Percentiles rank a stretch among this genome's conserved stretches.
phyloP scores from a whole-genome alignment of 441 rosid species.

The Populus hybrid region DNA sequence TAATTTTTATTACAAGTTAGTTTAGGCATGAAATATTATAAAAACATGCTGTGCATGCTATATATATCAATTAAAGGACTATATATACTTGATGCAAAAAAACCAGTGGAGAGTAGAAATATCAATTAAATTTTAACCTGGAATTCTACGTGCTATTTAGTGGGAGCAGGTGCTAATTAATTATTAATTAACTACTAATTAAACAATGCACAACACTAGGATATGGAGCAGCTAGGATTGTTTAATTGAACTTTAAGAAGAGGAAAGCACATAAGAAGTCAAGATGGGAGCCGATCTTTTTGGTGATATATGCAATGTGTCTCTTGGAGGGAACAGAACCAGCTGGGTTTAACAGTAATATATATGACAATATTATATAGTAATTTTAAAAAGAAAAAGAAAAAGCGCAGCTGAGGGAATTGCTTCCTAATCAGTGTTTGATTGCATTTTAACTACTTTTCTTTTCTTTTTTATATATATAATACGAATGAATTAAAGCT shows the following conservation, averaged over 20 bases:
- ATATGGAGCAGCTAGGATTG: background rate
- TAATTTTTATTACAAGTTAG: too few relatives aligned
- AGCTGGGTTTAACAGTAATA: conserved; percentile 9
- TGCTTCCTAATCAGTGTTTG: conserved; percentile 18
- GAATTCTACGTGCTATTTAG: background rate
- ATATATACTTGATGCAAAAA: too few relatives aligned
- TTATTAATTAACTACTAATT: background rate
- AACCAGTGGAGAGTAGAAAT: too few relatives aligned
- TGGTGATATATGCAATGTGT: conserved; percentile 9
- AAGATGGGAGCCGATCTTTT: conserved; percentile 3
- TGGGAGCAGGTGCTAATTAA: background rate
- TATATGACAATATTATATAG: background rate
- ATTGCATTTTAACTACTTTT: conserved; percentile 12
- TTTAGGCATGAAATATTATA: too few relatives aligned
- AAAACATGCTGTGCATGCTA: too few relatives aligned
- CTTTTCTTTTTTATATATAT: conserved; percentile 17
- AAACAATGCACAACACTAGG: background rate
- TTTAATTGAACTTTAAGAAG: conserved; percentile 13
- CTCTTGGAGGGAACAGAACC: conserved; percentile 25
- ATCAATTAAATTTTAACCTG: too few relatives aligned
- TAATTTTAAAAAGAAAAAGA: conserved; percentile 21
- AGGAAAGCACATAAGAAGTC: conserved; percentile 11
- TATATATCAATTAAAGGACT: background rate
- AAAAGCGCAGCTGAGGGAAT: conserved; percentile 11
- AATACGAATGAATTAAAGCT: conserved; percentile 16